Evolutionary conservation across 495 filamentous ascomycete species (phyloP).

Genomic region (Penicillium canescens): DNA sequence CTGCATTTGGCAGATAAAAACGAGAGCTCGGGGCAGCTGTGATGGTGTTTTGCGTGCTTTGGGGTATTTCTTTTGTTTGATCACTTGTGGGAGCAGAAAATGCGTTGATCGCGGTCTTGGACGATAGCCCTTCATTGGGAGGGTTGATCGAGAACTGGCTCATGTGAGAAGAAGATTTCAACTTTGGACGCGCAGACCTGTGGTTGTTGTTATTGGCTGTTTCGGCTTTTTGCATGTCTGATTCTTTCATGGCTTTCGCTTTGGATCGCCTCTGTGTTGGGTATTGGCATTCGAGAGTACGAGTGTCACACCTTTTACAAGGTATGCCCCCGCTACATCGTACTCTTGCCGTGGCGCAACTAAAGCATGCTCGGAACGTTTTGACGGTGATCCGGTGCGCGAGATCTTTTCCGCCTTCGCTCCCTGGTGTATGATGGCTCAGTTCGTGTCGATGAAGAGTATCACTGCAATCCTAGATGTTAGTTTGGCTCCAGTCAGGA

Average conservation of each 20-base stretch:
- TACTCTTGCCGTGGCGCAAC: slow-evolving; percentile 56
- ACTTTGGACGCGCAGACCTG: background rate
- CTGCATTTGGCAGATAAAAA: slow-evolving; percentile 13
- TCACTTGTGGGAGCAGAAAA: background rate
- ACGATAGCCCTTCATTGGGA: slow-evolving; percentile 5
- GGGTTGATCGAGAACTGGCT: slow-evolving; percentile 21
- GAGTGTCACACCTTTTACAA: slow-evolving; percentile 53
- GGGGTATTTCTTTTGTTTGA: background rate
- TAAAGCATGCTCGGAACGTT: slow-evolving; percentile 53
- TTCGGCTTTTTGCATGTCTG: slow-evolving; percentile 15
- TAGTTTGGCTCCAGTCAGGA: background rate
- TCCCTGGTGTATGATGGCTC: slow-evolving; percentile 46
- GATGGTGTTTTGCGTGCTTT: slow-evolving; percentile 6
- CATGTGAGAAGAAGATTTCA: slow-evolving; percentile 11
- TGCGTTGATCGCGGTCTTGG: slow-evolving; percentile 3
- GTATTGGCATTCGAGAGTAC: slow-evolving; percentile 53
- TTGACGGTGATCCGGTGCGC: slow-evolving; percentile 46
- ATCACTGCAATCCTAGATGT: slow-evolving; percentile 35
- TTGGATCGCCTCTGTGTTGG: slow-evolving; percentile 47
- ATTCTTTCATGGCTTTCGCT: slow-evolving; percentile 24
- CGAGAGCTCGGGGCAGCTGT: slow-evolving; percentile 2
- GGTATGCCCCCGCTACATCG: slow-evolving; percentile 56
- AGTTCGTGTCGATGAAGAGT: slow-evolving; percentile 58
- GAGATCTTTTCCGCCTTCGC: slow-evolving; percentile 39
- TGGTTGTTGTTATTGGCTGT: slow-evolving; percentile 7